Conservation (phyloP, 2,329 filamentous ascomycete genomes). For the Penicillium nordicum region DNA sequence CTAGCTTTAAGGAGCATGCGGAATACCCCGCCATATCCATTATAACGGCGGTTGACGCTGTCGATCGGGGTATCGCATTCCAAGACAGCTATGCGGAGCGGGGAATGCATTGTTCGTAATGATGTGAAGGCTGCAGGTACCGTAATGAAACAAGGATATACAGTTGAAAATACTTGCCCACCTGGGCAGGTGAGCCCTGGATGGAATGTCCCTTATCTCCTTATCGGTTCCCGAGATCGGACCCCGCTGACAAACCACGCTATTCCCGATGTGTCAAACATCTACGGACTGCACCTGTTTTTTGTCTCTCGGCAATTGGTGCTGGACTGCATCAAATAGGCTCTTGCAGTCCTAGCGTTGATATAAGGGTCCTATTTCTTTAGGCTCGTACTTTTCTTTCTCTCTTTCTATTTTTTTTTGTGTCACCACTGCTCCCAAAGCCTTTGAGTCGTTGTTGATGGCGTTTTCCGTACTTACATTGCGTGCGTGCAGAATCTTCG, state of each 20-base stretch:
- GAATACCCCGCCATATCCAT: conserved; percentile 71
- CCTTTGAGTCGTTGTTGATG: background rate
- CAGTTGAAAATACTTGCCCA: background rate
- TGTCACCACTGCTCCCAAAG: background rate
- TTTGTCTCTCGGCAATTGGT: background rate
- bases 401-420: too few relatives aligned
- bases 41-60: conserved; percentile 61
- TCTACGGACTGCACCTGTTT: background rate
- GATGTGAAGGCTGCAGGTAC: background rate
- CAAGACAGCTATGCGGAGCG: conserved; percentile 77
- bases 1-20: conserved; percentile 56
- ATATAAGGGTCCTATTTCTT: background rate
- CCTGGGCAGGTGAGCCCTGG: background rate
- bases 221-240: background rate
- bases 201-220: background rate
- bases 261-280: background rate
- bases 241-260: background rate
- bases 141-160: background rate
- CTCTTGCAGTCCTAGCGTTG: background rate
- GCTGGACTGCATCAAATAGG: background rate
- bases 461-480: background rate
- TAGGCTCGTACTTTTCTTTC: background rate
- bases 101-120: conserved; percentile 34
- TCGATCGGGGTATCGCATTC: conserved; percentile 79
- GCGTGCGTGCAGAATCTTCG: background rate